Evolutionary conservation across 1,139 yeast genomes (phyloP), one percentile per base, ranked within the genome.

Genomic region (Pichia norvegensis): DNA sequence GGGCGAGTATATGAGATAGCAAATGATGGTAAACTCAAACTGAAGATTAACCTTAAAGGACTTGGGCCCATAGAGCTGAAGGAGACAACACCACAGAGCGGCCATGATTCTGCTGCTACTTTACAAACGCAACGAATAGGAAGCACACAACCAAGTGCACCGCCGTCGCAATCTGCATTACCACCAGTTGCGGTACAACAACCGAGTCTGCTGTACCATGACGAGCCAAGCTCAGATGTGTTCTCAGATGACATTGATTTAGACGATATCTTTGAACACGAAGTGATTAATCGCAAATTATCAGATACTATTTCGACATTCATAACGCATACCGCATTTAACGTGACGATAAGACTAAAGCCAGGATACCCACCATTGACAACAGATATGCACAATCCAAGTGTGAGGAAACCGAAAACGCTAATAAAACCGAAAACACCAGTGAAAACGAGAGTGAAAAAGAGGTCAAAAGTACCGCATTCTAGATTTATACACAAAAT

Each of bases 31-130:
- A 43, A 41, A 36, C 37, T 46, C 4, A 46, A 41, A 22, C 21
- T 46, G n/a, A 46, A 41, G 29, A 46, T 46, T 9, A 42, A 43
- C 4, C 39, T 46, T 11, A 46, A 38, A 40, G 49, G 49, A 13
- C 31, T 46, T 35, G 21, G n/a, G 10, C 16, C 29, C 4, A 17
- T 21, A 14, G 38, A 31, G 7, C 20, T 16, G 6, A 31, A 16
- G 10, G 20, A 31, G 20, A 17, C 19, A 14, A 16, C 14, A 8
- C 35, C n/a, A 17, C 11, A 7, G 6, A 31, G 9, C 35, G n/a
- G 6, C 16, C 9, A 31, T 17, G 19, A 22, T 31, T 16, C 20
- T 17, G 19, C 17, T 31, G 6, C 20, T 3, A 31, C 20, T 16
- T 16, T 16, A 31, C 19, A 27, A 16, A 2, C 5, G n/a, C 31